Base-by-base conservation (phyloP, 768 basidiomycete genomes). In the Pholiota molesta region DNA sequence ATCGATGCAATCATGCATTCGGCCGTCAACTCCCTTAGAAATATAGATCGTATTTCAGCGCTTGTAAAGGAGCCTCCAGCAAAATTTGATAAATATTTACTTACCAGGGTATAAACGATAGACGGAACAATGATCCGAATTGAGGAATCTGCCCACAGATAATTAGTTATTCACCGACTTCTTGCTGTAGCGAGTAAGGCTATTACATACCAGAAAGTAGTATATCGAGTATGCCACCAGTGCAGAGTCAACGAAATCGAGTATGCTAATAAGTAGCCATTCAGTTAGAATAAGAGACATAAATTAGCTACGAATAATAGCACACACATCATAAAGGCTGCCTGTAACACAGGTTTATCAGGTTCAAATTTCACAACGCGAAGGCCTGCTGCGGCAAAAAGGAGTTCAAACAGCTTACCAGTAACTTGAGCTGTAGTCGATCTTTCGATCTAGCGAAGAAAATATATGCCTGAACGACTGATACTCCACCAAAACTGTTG, bases 31-130 rank as follows among this genome's bases (percentile, higher is more conserved):
- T 57, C 56, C 56, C 56, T 57, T 17, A 8, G 44, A 17, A 21
- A 40, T 9, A 23, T 1, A 31, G 23, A 3, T 55, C 3, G 10
- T 0, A 44, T 31, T 10, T 21, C 7, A 28, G 16, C 8, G 39
- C 9, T 17, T 10, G 10, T 3, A 6, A 17, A 47, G 4, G n/a
- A 10, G 42, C n/a, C 5, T 26, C n/a, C 1, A 39, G 9, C 7
- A 16, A 23, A 9, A 10, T 16, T 40, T 26, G 26, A 4, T 26
- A 26, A 10, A 19, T 31, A 31, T 10, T 37, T 37, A 37, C 56
- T 31, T 7, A 57, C 56, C 56, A 57, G 4, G 56, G 56, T 21
- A 57, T n/a, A 31, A 57, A 57, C 5, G 56, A 57, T 29, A 57
- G 26, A 16, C 56, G 56, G n/a, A 29, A 45, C 26, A 57, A 40